A percentile compares a stretch with the other conserved stretches of the same genome.
Evolutionary conservation across 257 asterid genomes (phyloP).

Genomic region (Pogostemon cablin): DNA sequence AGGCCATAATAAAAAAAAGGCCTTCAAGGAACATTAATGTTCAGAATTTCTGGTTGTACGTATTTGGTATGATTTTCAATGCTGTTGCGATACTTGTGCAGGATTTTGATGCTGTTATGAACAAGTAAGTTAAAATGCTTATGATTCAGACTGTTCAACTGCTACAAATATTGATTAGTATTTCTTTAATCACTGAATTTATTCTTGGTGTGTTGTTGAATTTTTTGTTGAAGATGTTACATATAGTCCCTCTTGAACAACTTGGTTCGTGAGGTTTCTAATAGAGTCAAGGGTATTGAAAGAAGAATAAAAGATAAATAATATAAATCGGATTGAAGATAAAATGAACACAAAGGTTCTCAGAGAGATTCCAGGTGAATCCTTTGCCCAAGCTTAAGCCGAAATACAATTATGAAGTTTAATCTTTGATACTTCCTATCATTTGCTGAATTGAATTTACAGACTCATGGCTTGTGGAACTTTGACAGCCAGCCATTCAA

Average conservation of each 20-base stretch:
- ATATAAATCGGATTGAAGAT: too few relatives aligned
- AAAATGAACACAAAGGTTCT: too few relatives aligned
- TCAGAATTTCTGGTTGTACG: constrained; percentile 98
- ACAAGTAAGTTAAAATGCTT: constrained; percentile 59
- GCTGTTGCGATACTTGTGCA: constrained; percentile 81
- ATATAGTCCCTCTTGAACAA: constrained; percentile 14
- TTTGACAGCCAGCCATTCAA: too few relatives aligned
- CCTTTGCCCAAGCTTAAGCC: too few relatives aligned
- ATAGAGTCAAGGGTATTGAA: too few relatives aligned
- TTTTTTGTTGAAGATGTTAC: constrained; percentile 3
- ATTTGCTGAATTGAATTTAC: too few relatives aligned
- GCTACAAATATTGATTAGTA: constrained; percentile 7
- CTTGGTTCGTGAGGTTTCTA: constrained; percentile 22
- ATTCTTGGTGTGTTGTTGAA: constrained; percentile 26
- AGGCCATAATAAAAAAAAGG: constrained; percentile 91
- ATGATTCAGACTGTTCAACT: constrained; percentile 24
- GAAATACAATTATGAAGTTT: too few relatives aligned
- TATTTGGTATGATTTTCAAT: constrained; percentile 97
- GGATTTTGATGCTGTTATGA: constrained; percentile 89
- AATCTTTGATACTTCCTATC: too few relatives aligned
- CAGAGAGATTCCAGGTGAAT: too few relatives aligned
- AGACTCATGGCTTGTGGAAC: too few relatives aligned
- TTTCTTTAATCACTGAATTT: constrained; percentile 21
- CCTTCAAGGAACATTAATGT: constrained; percentile 98
- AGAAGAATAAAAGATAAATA: too few relatives aligned